Conservation (phyloP, 1,139 yeast genomes). For the Geotrichum aggregatum region DNA sequence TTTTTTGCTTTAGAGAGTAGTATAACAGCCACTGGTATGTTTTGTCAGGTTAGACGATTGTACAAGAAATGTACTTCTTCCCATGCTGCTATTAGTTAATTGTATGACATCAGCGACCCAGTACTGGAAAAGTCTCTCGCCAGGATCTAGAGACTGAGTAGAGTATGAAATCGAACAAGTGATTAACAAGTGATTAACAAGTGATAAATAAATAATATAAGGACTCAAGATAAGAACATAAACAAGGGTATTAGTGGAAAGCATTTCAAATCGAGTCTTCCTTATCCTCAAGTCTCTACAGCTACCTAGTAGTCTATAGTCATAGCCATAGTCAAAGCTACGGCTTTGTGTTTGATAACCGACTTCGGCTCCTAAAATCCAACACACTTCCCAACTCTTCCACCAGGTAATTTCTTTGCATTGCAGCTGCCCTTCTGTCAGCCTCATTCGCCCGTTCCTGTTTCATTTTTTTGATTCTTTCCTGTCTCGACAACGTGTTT, state of each 20-base stretch:
- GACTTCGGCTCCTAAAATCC: conserved; percentile 8
- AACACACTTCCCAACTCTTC: conserved; percentile 31
- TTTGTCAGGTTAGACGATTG: too few relatives aligned
- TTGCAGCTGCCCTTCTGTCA: conserved; percentile 21
- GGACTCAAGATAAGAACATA: conserved; percentile 4
- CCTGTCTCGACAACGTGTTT: neutral
- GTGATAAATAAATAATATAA: neutral
- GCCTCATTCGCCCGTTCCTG: conserved; percentile 24
- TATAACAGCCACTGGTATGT: too few relatives aligned
- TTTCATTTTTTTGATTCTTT: conserved; percentile 27
- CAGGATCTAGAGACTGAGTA: too few relatives aligned
- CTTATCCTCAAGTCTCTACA: too few relatives aligned
- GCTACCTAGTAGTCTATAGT: too few relatives aligned
- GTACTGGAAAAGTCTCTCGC: too few relatives aligned
- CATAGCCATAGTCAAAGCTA: neutral
- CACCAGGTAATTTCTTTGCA: conserved; percentile 27
- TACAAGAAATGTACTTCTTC: too few relatives aligned
- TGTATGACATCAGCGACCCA: too few relatives aligned
- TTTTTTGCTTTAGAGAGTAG: too few relatives aligned
- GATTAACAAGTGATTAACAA: too few relatives aligned
- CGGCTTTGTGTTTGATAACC: neutral
- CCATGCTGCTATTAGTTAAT: too few relatives aligned
- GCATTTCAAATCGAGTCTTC: neutral
- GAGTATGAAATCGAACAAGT: too few relatives aligned
- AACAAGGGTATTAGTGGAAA: neutral